These are phyloP conservation scores for Aspergillus ustus DNA, from an alignment of 2,329 filamentous ascomycete species.

Conservation along the genomic window DNA sequence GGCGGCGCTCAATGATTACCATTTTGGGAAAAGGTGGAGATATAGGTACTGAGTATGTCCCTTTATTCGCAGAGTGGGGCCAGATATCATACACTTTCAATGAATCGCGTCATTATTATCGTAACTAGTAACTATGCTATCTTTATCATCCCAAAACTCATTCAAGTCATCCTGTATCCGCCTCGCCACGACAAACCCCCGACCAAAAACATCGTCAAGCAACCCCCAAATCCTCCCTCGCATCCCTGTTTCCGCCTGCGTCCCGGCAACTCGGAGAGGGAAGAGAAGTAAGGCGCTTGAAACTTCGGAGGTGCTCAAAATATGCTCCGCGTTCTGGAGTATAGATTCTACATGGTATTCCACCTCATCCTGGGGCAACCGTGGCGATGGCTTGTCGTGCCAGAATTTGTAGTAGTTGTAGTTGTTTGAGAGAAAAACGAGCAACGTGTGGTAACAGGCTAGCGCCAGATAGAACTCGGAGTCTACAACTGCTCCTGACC, in stretches of 20 bases:
- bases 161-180: constrained; percentile 6
- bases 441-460: constrained; percentile 4
- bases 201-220: background rate
- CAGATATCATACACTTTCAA: too few species aligned
- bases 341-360: too few species aligned
- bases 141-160: constrained; percentile 10
- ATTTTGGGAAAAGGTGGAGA: too few species aligned
- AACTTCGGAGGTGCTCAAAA: background rate
- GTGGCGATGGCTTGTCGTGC: constrained; percentile 1
- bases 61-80: too few species aligned
- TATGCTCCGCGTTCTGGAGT: too few species aligned
- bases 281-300: constrained; percentile 8
- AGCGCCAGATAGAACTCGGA: too few species aligned
- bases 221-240: constrained; percentile 2
- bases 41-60: too few species aligned
- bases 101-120: too few species aligned
- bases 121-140: background rate
- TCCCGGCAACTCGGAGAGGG: constrained; percentile 13
- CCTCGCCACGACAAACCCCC: constrained; percentile 11
- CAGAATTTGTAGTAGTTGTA: constrained; percentile 12
- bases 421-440: constrained; percentile 12
- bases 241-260: background rate
- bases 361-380: background rate
- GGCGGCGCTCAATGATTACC: too few species aligned
- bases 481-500: background rate